Evolutionary conservation across 2,329 filamentous ascomycete genomes (phyloP), one percentile per base, ranked within the genome.

Genomic region (Arthrobotrys conoides): DNA sequence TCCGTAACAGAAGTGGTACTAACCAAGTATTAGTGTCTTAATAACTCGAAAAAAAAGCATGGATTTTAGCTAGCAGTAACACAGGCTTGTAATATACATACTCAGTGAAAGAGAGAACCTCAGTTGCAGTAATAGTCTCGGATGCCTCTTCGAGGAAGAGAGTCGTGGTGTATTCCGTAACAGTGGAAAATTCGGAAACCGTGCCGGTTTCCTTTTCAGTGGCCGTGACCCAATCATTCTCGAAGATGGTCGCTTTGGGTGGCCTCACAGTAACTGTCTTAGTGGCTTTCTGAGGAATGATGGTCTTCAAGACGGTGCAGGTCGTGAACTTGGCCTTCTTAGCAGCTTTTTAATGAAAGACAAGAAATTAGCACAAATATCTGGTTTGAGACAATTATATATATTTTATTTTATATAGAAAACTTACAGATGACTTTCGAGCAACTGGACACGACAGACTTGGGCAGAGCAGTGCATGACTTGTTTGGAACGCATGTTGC

Each of bases 281-380:
- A 30, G 46, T 69, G 33, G 44, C 41, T 18, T 64, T 76, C 22
- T 18, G 14, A 0, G 71, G 71, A 2, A 49, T 20, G 33, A 69
- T 55, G 5, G 71, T 76, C 46, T 76, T 76, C 53, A 57, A 36
- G 16, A 76, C 33, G 9, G 71, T 76, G 24, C 71, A 76, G n/a
- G 71, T 76, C 9, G 64, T 53, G 46, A 41, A 69, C 53, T 69
- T 76, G 2, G 67, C 24, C 27, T 76, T 76, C 33, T 69, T 76
- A 5, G 71, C 36, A 10, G 71, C 71, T 76, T 38, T 61, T 59
- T 27, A 6, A 30, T n/a, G 16, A 16, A 41, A 5, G 8, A 20
- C 0, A 46, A 46, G 18, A 18, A 46, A 46, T 46, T 46, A 46
- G 44, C 9, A 18, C 9, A 8, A 46, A n/a, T n/a, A n/a, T n/a